Evolutionary conservation across 805 yeast species (phyloP).

Genomic region (Naumovozyma dairenensis): DNA sequence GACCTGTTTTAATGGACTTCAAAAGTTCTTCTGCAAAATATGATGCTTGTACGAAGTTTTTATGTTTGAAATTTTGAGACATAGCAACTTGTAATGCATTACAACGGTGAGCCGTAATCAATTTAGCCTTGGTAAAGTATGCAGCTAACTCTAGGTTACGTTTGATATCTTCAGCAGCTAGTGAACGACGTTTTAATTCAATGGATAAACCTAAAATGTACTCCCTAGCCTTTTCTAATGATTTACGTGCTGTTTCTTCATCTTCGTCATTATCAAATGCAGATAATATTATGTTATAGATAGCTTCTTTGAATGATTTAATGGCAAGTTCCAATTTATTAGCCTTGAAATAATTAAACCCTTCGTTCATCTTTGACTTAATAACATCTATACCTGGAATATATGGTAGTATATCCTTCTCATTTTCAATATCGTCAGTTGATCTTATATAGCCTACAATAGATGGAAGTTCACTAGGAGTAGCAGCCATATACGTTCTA

Average conservation of each 20-base stretch:
- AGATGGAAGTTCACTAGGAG: constrained; percentile 61
- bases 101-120: constrained; percentile 73
- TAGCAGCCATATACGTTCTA: constrained; percentile 63
- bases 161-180: constrained; percentile 61
- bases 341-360: constrained; percentile 73
- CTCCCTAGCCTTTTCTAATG: constrained; percentile 69
- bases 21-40: constrained; percentile 81
- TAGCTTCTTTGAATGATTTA: constrained; percentile 63
- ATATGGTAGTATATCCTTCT: constrained; percentile 46
- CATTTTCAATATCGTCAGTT: constrained; percentile 47
- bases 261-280: constrained; percentile 68
- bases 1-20: constrained; percentile 56
- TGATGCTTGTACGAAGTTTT: constrained; percentile 81
- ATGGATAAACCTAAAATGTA: constrained; percentile 88
- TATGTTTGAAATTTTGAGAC: constrained; percentile 81
- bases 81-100: constrained; percentile 92
- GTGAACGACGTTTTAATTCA: constrained; percentile 77
- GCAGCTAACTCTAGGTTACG: constrained; percentile 93
- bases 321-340: constrained; percentile 81
- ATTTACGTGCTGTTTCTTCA: constrained; percentile 62
- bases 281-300: constrained; percentile 63
- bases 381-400: constrained; percentile 67
- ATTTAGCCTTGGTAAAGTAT: constrained; percentile 77
- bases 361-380: constrained; percentile 51
- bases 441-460: constrained; percentile 56